These are phyloP conservation scores for Borovskyia barvae DNA, from an alignment of 208 protist genomes.

Conservation along the genomic window DNA sequence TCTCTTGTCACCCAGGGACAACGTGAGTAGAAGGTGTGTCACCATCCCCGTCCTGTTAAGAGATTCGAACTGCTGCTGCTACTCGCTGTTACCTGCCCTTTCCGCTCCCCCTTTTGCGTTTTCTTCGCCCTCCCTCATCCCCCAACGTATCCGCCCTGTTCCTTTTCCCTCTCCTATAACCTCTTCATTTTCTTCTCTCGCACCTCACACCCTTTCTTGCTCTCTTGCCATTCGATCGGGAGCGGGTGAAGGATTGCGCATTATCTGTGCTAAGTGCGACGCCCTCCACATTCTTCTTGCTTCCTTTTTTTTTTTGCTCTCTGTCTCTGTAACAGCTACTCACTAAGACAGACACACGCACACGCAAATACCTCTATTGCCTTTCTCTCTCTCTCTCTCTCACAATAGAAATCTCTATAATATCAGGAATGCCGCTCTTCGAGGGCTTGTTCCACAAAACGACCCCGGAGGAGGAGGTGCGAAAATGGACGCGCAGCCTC, in stretches of 20 bases:
- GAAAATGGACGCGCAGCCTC: conserved; percentile 73
- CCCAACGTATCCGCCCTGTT: conserved; percentile 3
- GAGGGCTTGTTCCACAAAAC: conserved; percentile 55
- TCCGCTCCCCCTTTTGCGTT: too few relatives aligned
- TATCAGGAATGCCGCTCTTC: conserved; percentile 36
- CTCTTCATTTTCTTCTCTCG: conserved; percentile 8
- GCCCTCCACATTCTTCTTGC: neutral
- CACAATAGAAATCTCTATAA: neutral
- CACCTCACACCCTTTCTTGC: neutral
- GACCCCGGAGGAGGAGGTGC: conserved; percentile 73
- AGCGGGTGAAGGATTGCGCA: too few relatives aligned
- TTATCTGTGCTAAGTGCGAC: too few relatives aligned
- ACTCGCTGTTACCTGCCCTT: too few relatives aligned
- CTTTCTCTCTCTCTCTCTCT: neutral
- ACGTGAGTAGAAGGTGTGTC: too few relatives aligned
- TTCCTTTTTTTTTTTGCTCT: neutral
- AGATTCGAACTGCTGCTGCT: too few relatives aligned
- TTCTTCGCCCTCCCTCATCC: too few relatives aligned
- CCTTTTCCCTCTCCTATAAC: conserved; percentile 3
- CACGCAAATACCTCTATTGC: neutral
- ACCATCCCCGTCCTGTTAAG: too few relatives aligned
- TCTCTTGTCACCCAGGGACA: too few relatives aligned
- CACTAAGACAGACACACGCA: neutral
- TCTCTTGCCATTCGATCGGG: neutral
- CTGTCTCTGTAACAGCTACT: neutral